phyloP scores from a whole-genome alignment of 2,329 filamentous ascomycete species.

The Botrytis tulipae region DNA sequence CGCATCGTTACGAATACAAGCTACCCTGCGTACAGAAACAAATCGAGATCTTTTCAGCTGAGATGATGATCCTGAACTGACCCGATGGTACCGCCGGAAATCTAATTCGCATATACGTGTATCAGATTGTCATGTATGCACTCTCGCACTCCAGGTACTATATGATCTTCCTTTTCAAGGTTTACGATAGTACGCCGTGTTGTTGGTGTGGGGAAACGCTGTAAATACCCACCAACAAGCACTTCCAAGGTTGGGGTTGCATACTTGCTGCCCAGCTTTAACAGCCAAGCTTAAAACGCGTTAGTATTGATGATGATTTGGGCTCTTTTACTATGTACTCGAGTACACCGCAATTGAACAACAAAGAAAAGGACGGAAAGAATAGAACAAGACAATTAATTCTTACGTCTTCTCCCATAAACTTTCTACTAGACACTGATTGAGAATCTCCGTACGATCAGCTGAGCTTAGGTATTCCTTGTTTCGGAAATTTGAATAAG shows the following conservation, averaged over 20 bases:
- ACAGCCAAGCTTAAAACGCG: background rate
- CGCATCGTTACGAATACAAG: background rate
- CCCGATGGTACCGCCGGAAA: background rate
- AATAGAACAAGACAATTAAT: background rate
- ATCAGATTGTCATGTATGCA: background rate
- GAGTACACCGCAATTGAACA: slow-evolving; percentile 7
- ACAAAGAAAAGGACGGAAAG: background rate
- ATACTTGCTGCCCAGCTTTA: background rate
- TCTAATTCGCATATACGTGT: background rate
- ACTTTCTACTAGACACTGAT: background rate
- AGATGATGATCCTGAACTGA: background rate
- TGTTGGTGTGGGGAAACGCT: slow-evolving; percentile 12
- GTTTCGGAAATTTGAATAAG: background rate
- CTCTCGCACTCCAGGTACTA: background rate
- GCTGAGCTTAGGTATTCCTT: slow-evolving; percentile 8
- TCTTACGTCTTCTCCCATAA: background rate
- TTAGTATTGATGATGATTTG: background rate
- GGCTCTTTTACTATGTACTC: background rate
- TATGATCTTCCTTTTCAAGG: background rate
- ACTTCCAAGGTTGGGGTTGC: background rate
- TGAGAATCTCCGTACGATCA: background rate
- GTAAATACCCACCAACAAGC: background rate
- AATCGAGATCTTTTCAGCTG: background rate
- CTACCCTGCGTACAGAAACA: background rate
- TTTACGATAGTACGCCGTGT: background rate